Percentiles rank a stretch among this genome's conserved stretches.
phyloP scores from a whole-genome alignment of 78 protist species.

The Dictyostelium brefeldianum region DNA sequence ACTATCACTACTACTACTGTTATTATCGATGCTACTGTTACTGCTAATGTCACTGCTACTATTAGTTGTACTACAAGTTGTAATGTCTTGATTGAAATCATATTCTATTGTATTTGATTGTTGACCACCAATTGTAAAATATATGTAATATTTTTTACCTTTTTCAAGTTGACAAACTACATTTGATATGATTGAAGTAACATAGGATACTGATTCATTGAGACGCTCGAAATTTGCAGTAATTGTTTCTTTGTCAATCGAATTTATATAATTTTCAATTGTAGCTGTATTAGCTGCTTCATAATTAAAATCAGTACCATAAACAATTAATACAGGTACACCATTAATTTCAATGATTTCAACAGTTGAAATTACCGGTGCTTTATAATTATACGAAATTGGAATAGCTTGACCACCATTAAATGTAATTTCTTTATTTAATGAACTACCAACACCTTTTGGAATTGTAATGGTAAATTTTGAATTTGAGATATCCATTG shows the following conservation, averaged over 20 bases:
- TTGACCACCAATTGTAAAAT: slow-evolving; percentile 6
- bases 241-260: neutral
- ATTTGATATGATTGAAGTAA: neutral
- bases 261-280: neutral
- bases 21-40: neutral
- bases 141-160: neutral
- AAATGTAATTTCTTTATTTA: neutral
- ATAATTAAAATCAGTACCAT: slow-evolving; percentile 10
- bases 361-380: neutral
- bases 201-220: neutral
- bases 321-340: neutral
- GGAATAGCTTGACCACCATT: neutral
- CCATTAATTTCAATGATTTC: neutral
- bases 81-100: neutral
- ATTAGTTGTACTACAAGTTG: neutral
- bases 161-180: neutral
- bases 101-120: slow-evolving; percentile 8
- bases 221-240: neutral
- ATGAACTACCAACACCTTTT: neutral
- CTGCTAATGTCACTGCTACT: neutral
- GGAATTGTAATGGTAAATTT: neutral
- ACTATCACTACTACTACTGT: neutral
- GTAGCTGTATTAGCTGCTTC: neutral
- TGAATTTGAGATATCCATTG: slow-evolving; percentile 6
- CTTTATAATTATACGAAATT: neutral